These are phyloP conservation scores for Schizochytrium sp. DNA, from an alignment of 108 stramenopile genomes.

Conservation along the genomic window DNA sequence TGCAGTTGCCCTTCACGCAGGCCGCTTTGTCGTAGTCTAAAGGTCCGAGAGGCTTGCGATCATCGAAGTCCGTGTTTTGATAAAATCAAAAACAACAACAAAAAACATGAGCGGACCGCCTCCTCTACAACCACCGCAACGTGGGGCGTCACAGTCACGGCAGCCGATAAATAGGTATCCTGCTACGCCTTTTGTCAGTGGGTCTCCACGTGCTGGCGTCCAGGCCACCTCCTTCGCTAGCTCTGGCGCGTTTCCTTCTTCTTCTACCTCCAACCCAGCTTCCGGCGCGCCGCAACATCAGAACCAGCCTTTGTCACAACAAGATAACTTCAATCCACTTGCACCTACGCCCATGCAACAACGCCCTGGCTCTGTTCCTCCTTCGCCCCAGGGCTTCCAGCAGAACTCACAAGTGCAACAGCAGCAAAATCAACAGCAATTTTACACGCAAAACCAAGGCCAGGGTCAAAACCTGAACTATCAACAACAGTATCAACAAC, in stretches of 20 bases:
- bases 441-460: background rate
- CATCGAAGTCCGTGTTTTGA: background rate
- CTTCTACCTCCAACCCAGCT: background rate
- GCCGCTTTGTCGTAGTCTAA: too few relatives aligned
- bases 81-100: constrained; percentile 53
- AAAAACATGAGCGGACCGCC: background rate
- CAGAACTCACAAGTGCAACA: background rate
- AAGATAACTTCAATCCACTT: too few relatives aligned
- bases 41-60: too few relatives aligned
- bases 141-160: background rate
- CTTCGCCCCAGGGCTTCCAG: background rate
- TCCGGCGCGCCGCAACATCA: too few relatives aligned
- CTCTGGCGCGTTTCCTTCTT: background rate
- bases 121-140: background rate
- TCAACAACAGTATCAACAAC: background rate
- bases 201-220: background rate
- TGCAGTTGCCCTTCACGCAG: too few relatives aligned
- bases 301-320: too few relatives aligned
- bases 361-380: background rate
- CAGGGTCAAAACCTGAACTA: background rate
- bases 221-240: constrained; percentile 2
- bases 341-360: too few relatives aligned
- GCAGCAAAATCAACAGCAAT: constrained; percentile 9
- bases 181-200: background rate
- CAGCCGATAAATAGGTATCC: background rate